Base-by-base conservation (phyloP, 2,329 filamentous ascomycete species). In the Cladosporium sp. region DNA sequence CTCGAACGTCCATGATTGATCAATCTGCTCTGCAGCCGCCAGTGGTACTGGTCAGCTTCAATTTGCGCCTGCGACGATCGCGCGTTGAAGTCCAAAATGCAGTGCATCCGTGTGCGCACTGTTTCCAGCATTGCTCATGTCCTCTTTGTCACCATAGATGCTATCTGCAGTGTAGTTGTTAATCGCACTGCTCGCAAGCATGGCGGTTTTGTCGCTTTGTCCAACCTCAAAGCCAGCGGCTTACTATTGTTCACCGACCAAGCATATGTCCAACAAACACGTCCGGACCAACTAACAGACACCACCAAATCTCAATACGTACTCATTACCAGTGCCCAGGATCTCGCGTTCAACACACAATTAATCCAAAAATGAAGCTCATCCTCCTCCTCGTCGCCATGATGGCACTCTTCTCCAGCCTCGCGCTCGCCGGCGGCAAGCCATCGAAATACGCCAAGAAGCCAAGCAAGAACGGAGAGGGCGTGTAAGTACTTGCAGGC, bases 321-420 rank as follows among this genome's bases (percentile, higher is more conserved):
- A 26, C 2, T n/a, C 14, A 11, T 18, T 18, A 14, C 52, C 18
- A 21, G 26, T 31, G 29, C 4, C 28, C 7, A n/a, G 29, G 3
- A 35, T 18, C 26, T 29, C 28, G 2, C 6, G 10, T n/a, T 6
- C 29, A 29, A 8, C 10, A 23, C 12, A 31, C 26, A 5, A 52
- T 16, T 2, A n/a, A 23, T 8, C 33, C 18, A 46, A 18, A 46
- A 18, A 63, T 63, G 61, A 63, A 63, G 21, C 21, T 63, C 50
- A 21, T 33, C 50, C 18, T 63, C 35, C 50, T 63, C 35, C 33
- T 56, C 50, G 35, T 56, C 50, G 33, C 40, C 46, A 55, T 63
- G 23, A 56, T 29, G 50, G 61, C 50, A 50, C 37, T 63, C 26
- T 63, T 63, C 50, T 37, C 61, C 33, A 31, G 61, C 61, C 12